These are phyloP conservation scores for Solidago caesia DNA, from an alignment of 129 eudicot species.

Conservation along the genomic window DNA sequence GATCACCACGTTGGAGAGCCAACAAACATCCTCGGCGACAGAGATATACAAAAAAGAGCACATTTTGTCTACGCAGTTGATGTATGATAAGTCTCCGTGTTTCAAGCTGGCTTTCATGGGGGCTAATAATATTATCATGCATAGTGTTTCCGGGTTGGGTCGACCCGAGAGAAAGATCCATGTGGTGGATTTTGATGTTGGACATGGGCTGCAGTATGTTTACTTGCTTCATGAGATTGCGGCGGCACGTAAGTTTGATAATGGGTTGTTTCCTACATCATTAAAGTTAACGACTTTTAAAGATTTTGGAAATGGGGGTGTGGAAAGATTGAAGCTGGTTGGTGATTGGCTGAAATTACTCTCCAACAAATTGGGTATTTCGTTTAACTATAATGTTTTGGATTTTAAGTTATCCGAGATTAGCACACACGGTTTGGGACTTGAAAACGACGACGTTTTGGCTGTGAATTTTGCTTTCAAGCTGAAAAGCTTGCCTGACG, in stretches of 20 bases:
- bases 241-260: conserved; percentile 23
- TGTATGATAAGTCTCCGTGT: conserved; percentile 80
- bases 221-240: conserved; percentile 77
- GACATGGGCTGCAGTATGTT: conserved; percentile 70
- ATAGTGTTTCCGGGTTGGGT: conserved; percentile 30
- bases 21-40: conserved; percentile 24
- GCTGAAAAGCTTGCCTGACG: conserved; percentile 72
- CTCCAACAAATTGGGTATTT: conserved; percentile 49
- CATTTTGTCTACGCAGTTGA: conserved; percentile 37
- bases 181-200: conserved; percentile 82
- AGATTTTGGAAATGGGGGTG: conserved; percentile 42
- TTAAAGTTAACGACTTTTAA: conserved; percentile 55
- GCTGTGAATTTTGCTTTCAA: conserved; percentile 80
- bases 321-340: conserved; percentile 45
- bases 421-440: conserved; percentile 37
- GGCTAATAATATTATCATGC: conserved; percentile 58
- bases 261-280: neutral
- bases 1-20: conserved; percentile 21
- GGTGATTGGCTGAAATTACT: conserved; percentile 44
- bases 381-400: conserved; percentile 42
- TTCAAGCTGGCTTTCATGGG: conserved; percentile 79
- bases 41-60: conserved; percentile 62
- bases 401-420: conserved; percentile 38
- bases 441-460: conserved; percentile 50
- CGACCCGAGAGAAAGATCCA: conserved; percentile 36